Percentiles rank a stretch among this genome's conserved stretches.
Evolutionary conservation across 1,139 yeast genomes (phyloP).

Genomic region (Kurtzmaniella quercitrusa): DNA sequence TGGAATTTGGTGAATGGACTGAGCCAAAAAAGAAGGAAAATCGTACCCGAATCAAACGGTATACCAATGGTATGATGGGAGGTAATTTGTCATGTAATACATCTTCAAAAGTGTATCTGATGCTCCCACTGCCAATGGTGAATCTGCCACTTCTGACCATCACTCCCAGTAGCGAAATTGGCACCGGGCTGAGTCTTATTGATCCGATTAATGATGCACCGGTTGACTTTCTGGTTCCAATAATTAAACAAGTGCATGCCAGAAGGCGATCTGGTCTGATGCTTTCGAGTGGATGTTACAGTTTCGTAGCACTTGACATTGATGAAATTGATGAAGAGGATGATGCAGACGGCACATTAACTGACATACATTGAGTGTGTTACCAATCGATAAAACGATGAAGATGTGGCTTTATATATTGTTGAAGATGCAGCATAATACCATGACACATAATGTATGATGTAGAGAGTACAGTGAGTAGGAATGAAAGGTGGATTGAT

Average conservation of each 20-base stretch:
- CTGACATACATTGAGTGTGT: constrained; percentile 5
- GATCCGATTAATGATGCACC: constrained; percentile 43
- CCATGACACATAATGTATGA: neutral
- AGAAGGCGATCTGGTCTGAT: constrained; percentile 19
- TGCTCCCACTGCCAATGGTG: constrained; percentile 26
- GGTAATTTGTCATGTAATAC: constrained; percentile 3
- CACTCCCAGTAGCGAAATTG: constrained; percentile 27
- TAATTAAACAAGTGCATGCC: constrained; percentile 12
- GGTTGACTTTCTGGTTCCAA: constrained; percentile 34
- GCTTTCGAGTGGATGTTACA: constrained; percentile 21
- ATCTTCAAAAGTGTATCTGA: constrained; percentile 4
- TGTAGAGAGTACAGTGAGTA: neutral
- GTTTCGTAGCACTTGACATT: constrained; percentile 20
- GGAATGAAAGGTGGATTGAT: too few relatives aligned
- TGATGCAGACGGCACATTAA: constrained; percentile 10
- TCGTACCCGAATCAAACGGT: constrained; percentile 2
- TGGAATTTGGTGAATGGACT: constrained; percentile 16
- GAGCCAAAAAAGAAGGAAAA: constrained; percentile 11
- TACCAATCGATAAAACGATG: neutral
- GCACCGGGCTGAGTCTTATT: constrained; percentile 20
- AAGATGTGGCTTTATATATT: neutral
- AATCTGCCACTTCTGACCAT: constrained; percentile 35
- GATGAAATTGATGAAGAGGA: constrained; percentile 28
- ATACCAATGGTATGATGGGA: neutral
- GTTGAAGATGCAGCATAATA: neutral